phyloP scores from a whole-genome alignment of 78 protist genomes.

The Neovahlkampfia damariscottae region DNA sequence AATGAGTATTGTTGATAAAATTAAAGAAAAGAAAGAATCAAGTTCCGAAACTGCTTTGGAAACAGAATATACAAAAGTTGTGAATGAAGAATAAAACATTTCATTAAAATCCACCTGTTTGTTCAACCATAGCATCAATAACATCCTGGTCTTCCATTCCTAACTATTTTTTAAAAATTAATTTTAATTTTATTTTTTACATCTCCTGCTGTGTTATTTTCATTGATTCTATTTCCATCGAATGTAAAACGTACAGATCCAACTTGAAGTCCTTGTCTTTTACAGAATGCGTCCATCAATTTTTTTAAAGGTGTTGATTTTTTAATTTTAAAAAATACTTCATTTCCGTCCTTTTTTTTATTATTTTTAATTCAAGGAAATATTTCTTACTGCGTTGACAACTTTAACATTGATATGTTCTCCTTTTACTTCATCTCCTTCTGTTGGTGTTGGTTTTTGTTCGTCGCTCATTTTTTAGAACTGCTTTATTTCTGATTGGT shows the following conservation, averaged over 20 bases:
- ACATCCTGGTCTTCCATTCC: slow-evolving; percentile 31
- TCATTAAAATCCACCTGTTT: slow-evolving; percentile 24
- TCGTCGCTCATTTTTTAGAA: neutral
- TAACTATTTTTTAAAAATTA: too few relatives aligned
- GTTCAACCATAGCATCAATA: slow-evolving; percentile 30
- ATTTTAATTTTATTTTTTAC: too few relatives aligned
- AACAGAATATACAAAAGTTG: too few relatives aligned
- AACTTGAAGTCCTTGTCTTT: slow-evolving; percentile 2
- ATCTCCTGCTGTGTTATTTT: slow-evolving; percentile 28
- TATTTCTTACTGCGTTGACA: too few relatives aligned
- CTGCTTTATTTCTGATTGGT: too few relatives aligned
- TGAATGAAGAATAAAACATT: too few relatives aligned
- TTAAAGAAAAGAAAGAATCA: too few relatives aligned
- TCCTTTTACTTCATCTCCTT: neutral
- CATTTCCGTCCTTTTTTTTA: neutral
- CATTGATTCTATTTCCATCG: slow-evolving; percentile 22
- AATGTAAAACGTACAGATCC: slow-evolving; percentile 18
- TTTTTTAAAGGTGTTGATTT: slow-evolving; percentile 4
- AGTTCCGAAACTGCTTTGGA: too few relatives aligned
- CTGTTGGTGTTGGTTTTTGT: neutral
- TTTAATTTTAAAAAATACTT: slow-evolving; percentile 22
- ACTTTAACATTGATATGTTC: neutral
- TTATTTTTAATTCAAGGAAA: too few relatives aligned
- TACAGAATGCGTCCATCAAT: slow-evolving; percentile 35
- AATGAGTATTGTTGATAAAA: too few relatives aligned